Conservation (phyloP, 345 rosid genomes). For the Arabis hirsuta region DNA sequence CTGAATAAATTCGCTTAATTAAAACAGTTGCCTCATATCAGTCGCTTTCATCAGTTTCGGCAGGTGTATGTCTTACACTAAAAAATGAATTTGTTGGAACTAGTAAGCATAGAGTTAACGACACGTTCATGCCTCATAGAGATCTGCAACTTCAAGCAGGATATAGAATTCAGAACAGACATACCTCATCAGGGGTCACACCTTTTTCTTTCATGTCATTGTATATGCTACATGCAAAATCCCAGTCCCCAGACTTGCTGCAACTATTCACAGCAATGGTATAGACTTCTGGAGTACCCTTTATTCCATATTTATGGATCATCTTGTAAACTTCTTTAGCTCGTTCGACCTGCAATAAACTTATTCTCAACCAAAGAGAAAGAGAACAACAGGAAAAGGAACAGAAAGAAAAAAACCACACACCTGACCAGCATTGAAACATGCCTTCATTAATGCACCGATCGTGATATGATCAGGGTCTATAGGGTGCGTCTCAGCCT, state of each 20-base stretch:
- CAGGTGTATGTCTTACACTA: not conserved
- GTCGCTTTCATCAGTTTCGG: conserved; percentile 16
- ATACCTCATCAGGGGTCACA: conserved; percentile 87
- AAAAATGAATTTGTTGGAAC: conserved; percentile 14
- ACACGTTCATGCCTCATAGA: conserved; percentile 1
- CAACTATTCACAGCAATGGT: conserved; percentile 82
- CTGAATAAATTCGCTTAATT: not conserved
- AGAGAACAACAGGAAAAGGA: conserved; percentile 18
- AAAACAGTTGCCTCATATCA: conserved; percentile 1
- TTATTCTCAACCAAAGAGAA: conserved; percentile 22
- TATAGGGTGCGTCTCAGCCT: conserved; percentile 78
- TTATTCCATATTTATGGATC: conserved; percentile 70
- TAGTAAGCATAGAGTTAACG: not conserved
- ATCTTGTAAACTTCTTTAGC: conserved; percentile 80
- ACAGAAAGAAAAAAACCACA: conserved; percentile 35
- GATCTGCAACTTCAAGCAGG: conserved; percentile 16
- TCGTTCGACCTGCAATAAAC: conserved; percentile 68
- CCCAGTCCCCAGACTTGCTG: conserved; percentile 91
- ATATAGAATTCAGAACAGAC: conserved; percentile 8
- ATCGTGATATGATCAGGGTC: conserved; percentile 94
- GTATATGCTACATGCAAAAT: conserved; percentile 69
- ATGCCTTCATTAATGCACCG: conserved; percentile 90
- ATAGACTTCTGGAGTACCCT: conserved; percentile 93
- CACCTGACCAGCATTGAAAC: conserved; percentile 89
- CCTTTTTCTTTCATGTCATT: conserved; percentile 76